Percentiles rank a stretch among this genome's conserved stretches.
Conservation (phyloP, 2,329 filamentous ascomycete genomes). For the Ceratocystis cubensis region DNA sequence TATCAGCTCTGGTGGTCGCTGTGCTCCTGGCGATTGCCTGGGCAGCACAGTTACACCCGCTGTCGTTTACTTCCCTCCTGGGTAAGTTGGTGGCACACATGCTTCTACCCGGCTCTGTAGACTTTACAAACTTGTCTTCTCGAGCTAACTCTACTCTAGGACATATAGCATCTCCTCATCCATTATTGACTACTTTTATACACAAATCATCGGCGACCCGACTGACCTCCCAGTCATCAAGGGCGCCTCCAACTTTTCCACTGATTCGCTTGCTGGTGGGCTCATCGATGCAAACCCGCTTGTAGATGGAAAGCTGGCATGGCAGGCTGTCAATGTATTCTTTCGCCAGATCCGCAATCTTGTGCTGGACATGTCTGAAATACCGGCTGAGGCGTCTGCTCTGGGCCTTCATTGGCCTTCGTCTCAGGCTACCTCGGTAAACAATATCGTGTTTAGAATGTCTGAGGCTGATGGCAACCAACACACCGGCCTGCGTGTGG, state of each 20-base stretch:
- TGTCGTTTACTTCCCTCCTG: slow-evolving; percentile 30
- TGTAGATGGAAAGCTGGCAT: slow-evolving; percentile 33
- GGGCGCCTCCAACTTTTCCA: slow-evolving; percentile 37
- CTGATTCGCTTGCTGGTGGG: slow-evolving; percentile 26
- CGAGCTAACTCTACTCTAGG: slow-evolving; percentile 22
- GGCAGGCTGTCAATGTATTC: slow-evolving; percentile 46
- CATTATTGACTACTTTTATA: slow-evolving; percentile 66
- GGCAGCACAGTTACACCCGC: slow-evolving; percentile 29
- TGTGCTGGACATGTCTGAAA: slow-evolving; percentile 41
- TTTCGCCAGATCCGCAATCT: slow-evolving; percentile 47
- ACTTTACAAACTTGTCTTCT: background rate
- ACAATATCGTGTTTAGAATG: slow-evolving; percentile 45
- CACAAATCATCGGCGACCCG: slow-evolving; percentile 63
- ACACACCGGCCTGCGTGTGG: slow-evolving; percentile 49
- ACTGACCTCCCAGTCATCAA: slow-evolving; percentile 43
- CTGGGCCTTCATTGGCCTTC: slow-evolving; percentile 56
- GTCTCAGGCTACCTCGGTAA: slow-evolving; percentile 48
- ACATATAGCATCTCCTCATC: slow-evolving; percentile 61
- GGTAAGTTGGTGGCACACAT: slow-evolving; percentile 24
- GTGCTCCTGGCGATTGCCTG: slow-evolving; percentile 27
- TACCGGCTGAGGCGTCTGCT: slow-evolving; percentile 34
- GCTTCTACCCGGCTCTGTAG: background rate
- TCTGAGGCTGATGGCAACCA: slow-evolving; percentile 35
- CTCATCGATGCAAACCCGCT: slow-evolving; percentile 40
- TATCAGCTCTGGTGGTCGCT: slow-evolving; percentile 33